Evolutionary conservation across 495 filamentous ascomycete genomes (phyloP).

Genomic region (Aspergillus homomorphus): DNA sequence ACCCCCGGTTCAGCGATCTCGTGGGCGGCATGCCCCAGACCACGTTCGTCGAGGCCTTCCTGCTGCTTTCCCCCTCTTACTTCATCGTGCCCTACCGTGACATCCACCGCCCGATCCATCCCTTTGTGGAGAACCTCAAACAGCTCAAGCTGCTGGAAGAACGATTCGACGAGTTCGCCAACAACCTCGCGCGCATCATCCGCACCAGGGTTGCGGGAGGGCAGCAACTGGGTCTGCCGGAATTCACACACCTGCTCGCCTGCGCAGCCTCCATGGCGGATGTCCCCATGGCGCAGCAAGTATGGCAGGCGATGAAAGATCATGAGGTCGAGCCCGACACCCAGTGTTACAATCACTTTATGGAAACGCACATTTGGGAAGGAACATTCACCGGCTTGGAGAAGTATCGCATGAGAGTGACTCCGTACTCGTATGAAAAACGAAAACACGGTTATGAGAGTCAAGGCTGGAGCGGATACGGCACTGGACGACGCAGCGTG

Average conservation of each 20-base stretch:
- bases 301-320: conserved; percentile 51
- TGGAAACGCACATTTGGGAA: conserved; percentile 48
- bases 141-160: conserved; percentile 25
- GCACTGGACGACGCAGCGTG: conserved; percentile 33
- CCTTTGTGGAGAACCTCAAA: conserved; percentile 30
- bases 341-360: conserved; percentile 57
- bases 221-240: conserved; percentile 34
- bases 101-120: conserved; percentile 46
- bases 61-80: conserved; percentile 39
- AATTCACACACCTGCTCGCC: conserved; percentile 56
- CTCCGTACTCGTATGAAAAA: conserved; percentile 31
- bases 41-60: conserved; percentile 37
- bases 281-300: conserved; percentile 36
- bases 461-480: conserved; percentile 32
- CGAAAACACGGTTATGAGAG: conserved; percentile 22
- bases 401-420: conserved; percentile 41
- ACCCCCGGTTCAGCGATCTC: conserved; percentile 31
- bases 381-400: conserved; percentile 30
- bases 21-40: conserved; percentile 34
- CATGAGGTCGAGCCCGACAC: conserved; percentile 42
- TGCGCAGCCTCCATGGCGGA: conserved; percentile 51
- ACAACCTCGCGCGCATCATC: conserved; percentile 36
- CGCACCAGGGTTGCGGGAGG: conserved; percentile 30
- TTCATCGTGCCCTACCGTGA: conserved; percentile 48
- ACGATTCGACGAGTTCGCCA: conserved; percentile 40